Conservation (phyloP, 139 green algal species). For the Chlorella sp. region DNA sequence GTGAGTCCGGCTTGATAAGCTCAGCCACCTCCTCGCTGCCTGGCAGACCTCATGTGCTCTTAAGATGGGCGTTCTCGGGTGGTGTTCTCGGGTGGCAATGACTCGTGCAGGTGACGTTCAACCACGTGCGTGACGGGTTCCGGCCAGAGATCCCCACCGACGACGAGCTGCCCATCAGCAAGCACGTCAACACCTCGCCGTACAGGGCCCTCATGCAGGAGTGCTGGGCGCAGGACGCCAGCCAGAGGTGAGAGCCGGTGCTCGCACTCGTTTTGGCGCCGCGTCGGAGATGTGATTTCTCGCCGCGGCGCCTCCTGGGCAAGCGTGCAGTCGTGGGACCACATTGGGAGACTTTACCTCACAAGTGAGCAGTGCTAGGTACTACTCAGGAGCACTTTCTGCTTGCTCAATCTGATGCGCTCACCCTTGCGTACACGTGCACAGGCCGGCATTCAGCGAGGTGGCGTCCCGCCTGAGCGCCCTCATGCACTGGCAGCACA, state of each 20-base stretch:
- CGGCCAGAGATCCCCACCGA: slow-evolving; percentile 15
- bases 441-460: slow-evolving; percentile 12
- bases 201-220: slow-evolving; percentile 21
- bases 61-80: too few species aligned
- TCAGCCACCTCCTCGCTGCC: too few species aligned
- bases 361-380: too few species aligned
- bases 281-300: too few species aligned
- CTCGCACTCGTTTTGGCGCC: background rate
- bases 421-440: too few species aligned
- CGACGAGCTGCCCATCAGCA: slow-evolving; percentile 12
- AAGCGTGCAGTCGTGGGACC: background rate
- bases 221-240: slow-evolving; percentile 20
- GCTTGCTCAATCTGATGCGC: too few species aligned
- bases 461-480: slow-evolving; percentile 15
- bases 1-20: too few species aligned
- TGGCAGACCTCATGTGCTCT: too few species aligned
- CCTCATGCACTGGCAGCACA: slow-evolving; percentile 23
- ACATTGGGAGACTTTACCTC: too few species aligned
- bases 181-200: slow-evolving; percentile 12
- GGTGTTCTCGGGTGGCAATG: too few species aligned
- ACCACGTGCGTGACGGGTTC: slow-evolving; percentile 18
- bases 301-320: too few species aligned
- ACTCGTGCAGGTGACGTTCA: slow-evolving; percentile 13
- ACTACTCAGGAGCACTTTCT: too few species aligned
- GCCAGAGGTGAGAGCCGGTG: slow-evolving; percentile 6